Evolutionary conservation across 2,329 filamentous ascomycete species (phyloP), one percentile per base, ranked within the genome.

Genomic region (Clonostachys solani): DNA sequence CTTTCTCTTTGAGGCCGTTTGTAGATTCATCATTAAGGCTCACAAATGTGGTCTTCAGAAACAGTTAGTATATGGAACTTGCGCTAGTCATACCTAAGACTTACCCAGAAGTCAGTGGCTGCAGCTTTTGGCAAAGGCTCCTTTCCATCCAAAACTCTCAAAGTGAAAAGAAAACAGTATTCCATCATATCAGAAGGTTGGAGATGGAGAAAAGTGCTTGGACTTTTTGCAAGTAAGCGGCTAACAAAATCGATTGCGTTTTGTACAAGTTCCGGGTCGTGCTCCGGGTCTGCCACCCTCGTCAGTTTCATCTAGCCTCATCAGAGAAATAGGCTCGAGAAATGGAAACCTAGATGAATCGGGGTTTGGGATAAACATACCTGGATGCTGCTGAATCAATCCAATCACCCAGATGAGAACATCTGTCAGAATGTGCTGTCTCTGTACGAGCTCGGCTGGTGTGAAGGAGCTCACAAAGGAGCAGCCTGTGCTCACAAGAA

Each of bases 91-190:
- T 44, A 16, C 19, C 19, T 12, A 13, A 3, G 19, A 59, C 74
- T 54, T 66, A 86, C 83, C 87, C 89, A 94, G 51, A 95, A 88
- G 29, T 86, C 81, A 9, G 84, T 80, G 2, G 89, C 80, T 4
- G 86, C 80, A 33, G 78, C 78, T 65, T 94, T 95, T 0, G 88
- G 86, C 10, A 95, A 69, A 1, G 86, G 83, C 49, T 94, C 89
- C 33, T 76, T 81, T 12, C 84, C 85, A 40, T 84, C 77, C 7
- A 95, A 68, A 8, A 88, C 83, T 55, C 81, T 78, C 12, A 94
- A 69, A 0, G 83, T 79, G 57, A 92, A 92, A 46, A 84, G 67
- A 56, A 95, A 86, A 50, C 90, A 77, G 54, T 76, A 81, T 49
- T 86, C 81, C 2, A 86, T 72, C 12, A 76, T 72, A 2, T 77